These are phyloP conservation scores for Ascochyta lentis DNA, from an alignment of 2,329 filamentous ascomycete species.

Conservation along the genomic window DNA sequence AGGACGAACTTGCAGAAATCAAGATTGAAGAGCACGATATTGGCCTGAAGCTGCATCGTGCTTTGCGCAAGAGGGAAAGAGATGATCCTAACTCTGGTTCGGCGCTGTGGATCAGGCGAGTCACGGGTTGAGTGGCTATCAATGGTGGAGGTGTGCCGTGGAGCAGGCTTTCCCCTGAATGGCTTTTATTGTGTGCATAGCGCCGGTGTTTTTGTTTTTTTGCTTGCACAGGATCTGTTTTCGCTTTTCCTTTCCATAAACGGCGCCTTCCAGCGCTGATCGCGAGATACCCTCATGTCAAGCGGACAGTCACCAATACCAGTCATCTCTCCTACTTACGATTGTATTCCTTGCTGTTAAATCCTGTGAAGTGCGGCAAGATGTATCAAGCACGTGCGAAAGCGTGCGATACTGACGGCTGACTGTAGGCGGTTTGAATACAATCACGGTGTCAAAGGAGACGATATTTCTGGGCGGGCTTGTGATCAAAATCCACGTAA, in stretches of 20 bases:
- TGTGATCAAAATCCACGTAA: no score
- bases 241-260: conserved; percentile 1
- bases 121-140: conserved; percentile 33
- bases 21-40: conserved; percentile 49
- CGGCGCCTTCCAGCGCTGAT: neutral
- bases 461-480: no score
- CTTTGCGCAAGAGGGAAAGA: conserved; percentile 48
- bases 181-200: conserved; percentile 4
- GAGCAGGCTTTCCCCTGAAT: neutral
- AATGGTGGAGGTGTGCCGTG: neutral
- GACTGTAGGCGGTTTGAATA: no score
- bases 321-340: neutral
- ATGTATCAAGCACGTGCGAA: no score
- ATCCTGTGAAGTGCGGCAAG: no score
- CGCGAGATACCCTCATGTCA: conserved; percentile 12
- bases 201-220: conserved; percentile 2
- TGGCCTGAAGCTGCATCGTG: conserved; percentile 50
- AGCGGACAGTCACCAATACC: neutral
- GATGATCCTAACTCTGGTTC: conserved; percentile 45
- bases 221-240: neutral
- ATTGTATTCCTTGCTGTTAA: no score
- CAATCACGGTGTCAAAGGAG: no score
- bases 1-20: conserved; percentile 49
- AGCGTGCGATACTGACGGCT: no score
- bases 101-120: conserved; percentile 49